Conservation (phyloP, 2,329 filamentous ascomycete species). For the Huntiella abstrusa region DNA sequence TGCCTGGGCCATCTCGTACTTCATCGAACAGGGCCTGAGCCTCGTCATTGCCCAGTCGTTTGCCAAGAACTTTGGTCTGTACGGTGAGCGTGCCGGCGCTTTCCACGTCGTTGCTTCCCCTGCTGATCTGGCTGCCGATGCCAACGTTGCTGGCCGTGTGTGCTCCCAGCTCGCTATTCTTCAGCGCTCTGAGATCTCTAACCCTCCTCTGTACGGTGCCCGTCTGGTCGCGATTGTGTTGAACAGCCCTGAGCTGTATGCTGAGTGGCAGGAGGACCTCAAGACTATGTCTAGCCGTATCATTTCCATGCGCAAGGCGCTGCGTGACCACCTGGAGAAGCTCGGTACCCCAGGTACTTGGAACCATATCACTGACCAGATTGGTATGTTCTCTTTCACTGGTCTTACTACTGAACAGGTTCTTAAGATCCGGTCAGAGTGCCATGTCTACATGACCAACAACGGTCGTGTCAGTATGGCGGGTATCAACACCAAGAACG, state of each 20-base stretch:
- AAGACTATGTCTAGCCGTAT: constrained; percentile 90
- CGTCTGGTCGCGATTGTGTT: constrained; percentile 70
- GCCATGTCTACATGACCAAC: constrained; percentile 85
- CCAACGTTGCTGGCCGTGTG: constrained; percentile 44
- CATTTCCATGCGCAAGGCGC: constrained; percentile 66
- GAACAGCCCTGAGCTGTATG: constrained; percentile 65
- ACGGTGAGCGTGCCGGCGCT: constrained; percentile 87
- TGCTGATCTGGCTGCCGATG: constrained; percentile 31
- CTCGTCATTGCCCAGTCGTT: constrained; percentile 82
- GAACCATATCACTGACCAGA: constrained; percentile 97
- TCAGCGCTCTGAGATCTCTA: constrained; percentile 93
- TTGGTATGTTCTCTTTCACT: constrained; percentile 98
- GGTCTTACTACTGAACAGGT: constrained; percentile 60
- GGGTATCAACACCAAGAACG: constrained; percentile 78
- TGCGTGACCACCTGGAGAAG: constrained; percentile 66
- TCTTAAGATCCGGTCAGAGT: constrained; percentile 45
- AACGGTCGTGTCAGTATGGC: constrained; percentile 98
- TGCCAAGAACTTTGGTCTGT: constrained; percentile 95
- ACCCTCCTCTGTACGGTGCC: constrained; percentile 86
- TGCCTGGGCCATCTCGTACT: constrained; percentile 84
- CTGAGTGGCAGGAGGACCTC: constrained; percentile 84
- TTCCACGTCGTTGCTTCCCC: constrained; percentile 83
- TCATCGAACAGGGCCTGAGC: constrained; percentile 79
- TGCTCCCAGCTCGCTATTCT: constrained; percentile 81
- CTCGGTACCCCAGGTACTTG: constrained; percentile 75